Conservation (phyloP, 2,329 filamentous ascomycete species). For the Lachnellula occidentalis region DNA sequence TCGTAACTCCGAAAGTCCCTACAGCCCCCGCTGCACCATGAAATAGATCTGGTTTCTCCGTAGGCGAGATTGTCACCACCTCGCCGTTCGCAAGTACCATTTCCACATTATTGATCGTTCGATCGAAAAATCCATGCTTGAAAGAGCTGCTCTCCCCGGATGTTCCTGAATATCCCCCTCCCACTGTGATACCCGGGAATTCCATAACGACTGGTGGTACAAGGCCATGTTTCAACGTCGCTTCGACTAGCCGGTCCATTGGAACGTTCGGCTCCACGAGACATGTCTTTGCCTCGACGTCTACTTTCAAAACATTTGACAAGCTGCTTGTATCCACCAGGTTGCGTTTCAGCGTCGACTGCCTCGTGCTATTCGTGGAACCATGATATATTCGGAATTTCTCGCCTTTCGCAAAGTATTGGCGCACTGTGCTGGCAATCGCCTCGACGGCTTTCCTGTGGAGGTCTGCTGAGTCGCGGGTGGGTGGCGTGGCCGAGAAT, state of each 20-base stretch:
- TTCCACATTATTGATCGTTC: slow-evolving; percentile 56
- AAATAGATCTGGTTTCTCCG: slow-evolving; percentile 49
- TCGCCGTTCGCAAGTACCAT: slow-evolving; percentile 57
- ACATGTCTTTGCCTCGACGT: slow-evolving; percentile 37
- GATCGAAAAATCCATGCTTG: slow-evolving; percentile 60
- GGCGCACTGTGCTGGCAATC: not conserved
- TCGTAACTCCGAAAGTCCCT: slow-evolving; percentile 57
- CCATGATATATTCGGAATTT: slow-evolving; percentile 54
- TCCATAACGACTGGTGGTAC: slow-evolving; percentile 65
- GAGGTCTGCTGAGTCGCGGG: no score
- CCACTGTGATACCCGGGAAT: slow-evolving; percentile 64
- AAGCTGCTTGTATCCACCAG: slow-evolving; percentile 44
- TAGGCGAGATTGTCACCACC: slow-evolving; percentile 41
- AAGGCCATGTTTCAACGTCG: slow-evolving; percentile 48
- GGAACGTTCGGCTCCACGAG: slow-evolving; percentile 64
- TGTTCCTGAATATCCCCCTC: slow-evolving; percentile 62
- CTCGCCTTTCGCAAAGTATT: slow-evolving; percentile 42
- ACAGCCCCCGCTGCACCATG: slow-evolving; percentile 53
- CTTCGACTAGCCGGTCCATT: slow-evolving; percentile 59
- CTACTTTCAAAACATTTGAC: slow-evolving; percentile 41
- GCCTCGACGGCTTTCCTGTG: no score
- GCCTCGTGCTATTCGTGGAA: slow-evolving; percentile 48
- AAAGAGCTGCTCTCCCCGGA: slow-evolving; percentile 64
- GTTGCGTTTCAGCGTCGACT: slow-evolving; percentile 35
- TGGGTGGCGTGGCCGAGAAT: no score